Evolutionary conservation across 2,329 filamentous ascomycete genomes (phyloP), one percentile per base, ranked within the genome.

Genomic region (Nectriaceae sp.): DNA sequence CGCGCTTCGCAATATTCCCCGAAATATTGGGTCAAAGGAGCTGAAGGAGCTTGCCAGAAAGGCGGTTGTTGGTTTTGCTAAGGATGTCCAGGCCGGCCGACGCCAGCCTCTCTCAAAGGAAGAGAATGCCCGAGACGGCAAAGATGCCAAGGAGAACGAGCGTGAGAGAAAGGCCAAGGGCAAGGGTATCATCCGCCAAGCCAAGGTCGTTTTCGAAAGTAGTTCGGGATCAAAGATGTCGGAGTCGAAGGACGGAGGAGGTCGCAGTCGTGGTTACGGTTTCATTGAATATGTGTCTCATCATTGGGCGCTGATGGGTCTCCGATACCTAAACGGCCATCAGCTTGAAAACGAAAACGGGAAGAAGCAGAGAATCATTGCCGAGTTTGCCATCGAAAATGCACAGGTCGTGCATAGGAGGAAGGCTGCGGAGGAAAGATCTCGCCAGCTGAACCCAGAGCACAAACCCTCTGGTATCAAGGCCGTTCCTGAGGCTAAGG

Each of bases 331-430:
- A 48, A 99, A 99, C 67, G 92, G 93, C 2, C 86, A 82, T 50
- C 73, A 81, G 24, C 60, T 84, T 16, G 75, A 79, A 61, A 82
- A 79, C 54, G 71, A 75, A 20, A 71, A 80, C 44, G 91, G 94
- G 56, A 90, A 88, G 72, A 93, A 90, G 67, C 92, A 94, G 70
- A 81, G 94, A 11, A 73, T 99, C 43, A 90, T 99, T 64, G 93
- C 93, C 31, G 95, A 99, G 69, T 99, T 99, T 67, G 91, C 94
- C 18, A 96, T 99, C 67, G 94, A 99, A 72, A 99, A 99, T 62
- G 92, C 90, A 1, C 92, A 97, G 64, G 94, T 99, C 1, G 87
- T 99, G n/a, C 82, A 86, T 57, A 80, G 94, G 55, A 81, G 95
- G 50, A 63, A 60, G 38, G 65, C 64, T 24, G 65, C 63, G 11